Evolutionary conservation across 2,329 filamentous ascomycete genomes (phyloP), one percentile per base, ranked within the genome.

Genomic region (Penicillium palitans): DNA sequence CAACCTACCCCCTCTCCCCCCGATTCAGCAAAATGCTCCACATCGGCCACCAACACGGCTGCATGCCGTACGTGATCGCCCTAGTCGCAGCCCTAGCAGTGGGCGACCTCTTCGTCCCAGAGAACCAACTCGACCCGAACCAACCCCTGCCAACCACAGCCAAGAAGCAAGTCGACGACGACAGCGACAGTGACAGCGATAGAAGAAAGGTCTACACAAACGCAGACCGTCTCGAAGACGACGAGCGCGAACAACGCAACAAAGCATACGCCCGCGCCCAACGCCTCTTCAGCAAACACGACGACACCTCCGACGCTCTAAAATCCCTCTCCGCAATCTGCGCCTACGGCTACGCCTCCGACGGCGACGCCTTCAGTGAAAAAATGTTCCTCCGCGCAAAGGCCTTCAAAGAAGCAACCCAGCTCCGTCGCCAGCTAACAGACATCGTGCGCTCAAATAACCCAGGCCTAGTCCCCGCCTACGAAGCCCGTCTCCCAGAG

Each of bases 1-100:
- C 92, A 6, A 83, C 90, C 25, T 98, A 97, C 72, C 95, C 95
- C 3, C 81, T 99, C 15, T 91, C 91, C 29, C 96, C 95, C 19
- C 86, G 95, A 1, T 96, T 96, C 70, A 88, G 93, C 8, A 90
- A 93, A 55, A 98, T 98, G 76, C 79, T 99, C n/a, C 81, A 96
- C 9, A 87, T 96, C 48, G 93, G 93, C 0, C 87, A 96, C 69
- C 83, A 90, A 27, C 89, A 96, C 70, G 86, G 87, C 59, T 93
- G 95, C 62, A 82, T 96, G 50, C 88, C 89, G 0, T 93, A 96
- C 70, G 90, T 92, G 4, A 89, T 98, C 59, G 91, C 92, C 2
- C 79, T 98, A 12, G 93, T 99, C 3, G 90, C 95, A 0, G 91
- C 90, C 1, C 80, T 99, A 4, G 96, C 93, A 0, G 91, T 93